Conservation (phyloP, 441 rosid species). For the Arabidopsis hybrid region DNA sequence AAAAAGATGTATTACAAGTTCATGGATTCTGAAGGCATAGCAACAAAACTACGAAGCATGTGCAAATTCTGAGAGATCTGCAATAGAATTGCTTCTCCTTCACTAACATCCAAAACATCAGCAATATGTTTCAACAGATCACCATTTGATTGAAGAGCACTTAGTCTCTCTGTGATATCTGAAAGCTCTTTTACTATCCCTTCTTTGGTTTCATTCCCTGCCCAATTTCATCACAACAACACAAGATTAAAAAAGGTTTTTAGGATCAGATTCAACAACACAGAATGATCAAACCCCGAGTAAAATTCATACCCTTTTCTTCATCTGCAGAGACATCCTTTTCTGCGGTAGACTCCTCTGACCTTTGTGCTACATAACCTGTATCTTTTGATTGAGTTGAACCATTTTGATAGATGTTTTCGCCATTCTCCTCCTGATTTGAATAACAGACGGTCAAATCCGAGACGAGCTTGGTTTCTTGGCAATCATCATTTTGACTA, state of each 20-base stretch:
- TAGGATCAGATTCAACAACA: conserved; percentile 8
- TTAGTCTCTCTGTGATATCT: conserved; percentile 50
- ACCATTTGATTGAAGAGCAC: conserved; percentile 50
- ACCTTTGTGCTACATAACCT: conserved; percentile 8
- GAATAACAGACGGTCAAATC: conserved; percentile 33
- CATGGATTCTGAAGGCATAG: conserved; percentile 47
- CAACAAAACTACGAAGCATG: conserved; percentile 52
- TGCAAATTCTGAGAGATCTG: conserved; percentile 56
- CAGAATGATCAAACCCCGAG: conserved; percentile 1
- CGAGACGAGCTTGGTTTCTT: conserved; percentile 34
- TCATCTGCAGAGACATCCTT: conserved; percentile 18
- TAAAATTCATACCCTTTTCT: conserved; percentile 27
- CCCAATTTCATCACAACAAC: conserved; percentile 21
- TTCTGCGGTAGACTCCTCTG: conserved; percentile 36
- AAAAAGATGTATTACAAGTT: conserved; percentile 30
- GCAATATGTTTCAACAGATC: conserved; percentile 41
- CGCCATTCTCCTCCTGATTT: conserved; percentile 29
- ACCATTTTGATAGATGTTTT: conserved; percentile 24
- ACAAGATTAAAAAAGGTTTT: background rate
- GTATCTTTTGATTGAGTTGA: conserved; percentile 32
- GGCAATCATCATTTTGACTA: conserved; percentile 43
- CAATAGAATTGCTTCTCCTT: conserved; percentile 49
- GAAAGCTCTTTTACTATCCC: conserved; percentile 44
- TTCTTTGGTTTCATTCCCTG: conserved; percentile 39
- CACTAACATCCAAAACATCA: conserved; percentile 46